Evolutionary conservation across 2,329 filamentous ascomycete genomes (phyloP), one percentile per base, ranked within the genome.

Genomic region (Camptophora hylomeconis): DNA sequence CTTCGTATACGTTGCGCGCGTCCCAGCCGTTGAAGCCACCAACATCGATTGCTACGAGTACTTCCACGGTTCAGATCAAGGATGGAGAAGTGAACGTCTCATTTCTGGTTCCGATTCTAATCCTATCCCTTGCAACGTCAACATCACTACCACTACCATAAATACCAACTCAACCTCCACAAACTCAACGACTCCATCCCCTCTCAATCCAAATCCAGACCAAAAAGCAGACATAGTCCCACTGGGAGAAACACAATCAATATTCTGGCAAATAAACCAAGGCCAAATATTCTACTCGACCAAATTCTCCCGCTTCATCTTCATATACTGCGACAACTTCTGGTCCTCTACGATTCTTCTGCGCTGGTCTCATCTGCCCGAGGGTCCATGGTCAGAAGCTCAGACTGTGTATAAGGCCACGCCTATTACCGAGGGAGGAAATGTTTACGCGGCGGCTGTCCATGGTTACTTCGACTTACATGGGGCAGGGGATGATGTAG

Each of bases 191-290:
- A n/a, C n/a, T n/a, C n/a, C n/a, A n/a, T n/a, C n/a, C n/a, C n/a
- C n/a, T n/a, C n/a, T n/a, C n/a, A n/a, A n/a, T n/a, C n/a, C n/a
- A n/a, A n/a, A n/a, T n/a, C n/a, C n/a, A n/a, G n/a, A n/a, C n/a
- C n/a, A n/a, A n/a, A 31, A 19, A n/a, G 17, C 26, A 18, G 16
- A 20, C 13, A 23, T 17, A 14, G 16, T 26, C 4, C 14, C 33
- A 3, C 19, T 43, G 1, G 35, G 37, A n/a, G 39, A 42, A 20
- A 44, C 40, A 20, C 38, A 44, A 31, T 40, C 40, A 17, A 32
- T 46, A 7, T 46, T 46, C 24, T 45, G 43, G 43, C 40, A 45
- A 26, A 35, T 45, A 37, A 44, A 46, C 23, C 43, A 46, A 28
- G 43, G 43, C 6, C 41, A 44, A 28, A 38, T 46, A n/a, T 24